Percentiles rank a stretch among this genome's conserved stretches.
Conservation (phyloP, 1,139 yeast genomes). For the Yamadazyma spencermartinsiae region DNA sequence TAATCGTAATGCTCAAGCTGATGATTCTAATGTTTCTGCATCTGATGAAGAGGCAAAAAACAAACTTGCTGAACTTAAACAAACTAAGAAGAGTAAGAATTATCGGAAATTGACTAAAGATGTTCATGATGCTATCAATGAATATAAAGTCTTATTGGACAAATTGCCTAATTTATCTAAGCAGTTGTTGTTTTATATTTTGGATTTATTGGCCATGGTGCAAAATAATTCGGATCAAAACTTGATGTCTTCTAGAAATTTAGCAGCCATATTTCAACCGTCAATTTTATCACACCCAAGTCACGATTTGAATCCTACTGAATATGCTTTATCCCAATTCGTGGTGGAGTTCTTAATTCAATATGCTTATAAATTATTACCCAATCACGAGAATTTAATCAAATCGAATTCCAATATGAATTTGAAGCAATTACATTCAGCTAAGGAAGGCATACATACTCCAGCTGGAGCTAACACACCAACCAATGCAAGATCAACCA, state of each 20-base stretch:
- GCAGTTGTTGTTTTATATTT: constrained; percentile 82
- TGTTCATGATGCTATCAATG: constrained; percentile 67
- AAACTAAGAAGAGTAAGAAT: constrained; percentile 30
- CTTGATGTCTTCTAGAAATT: constrained; percentile 88
- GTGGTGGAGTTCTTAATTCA: constrained; percentile 89
- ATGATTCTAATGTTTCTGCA: constrained; percentile 1
- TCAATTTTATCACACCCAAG: constrained; percentile 87
- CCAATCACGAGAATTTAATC: constrained; percentile 30
- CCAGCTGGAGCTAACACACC: constrained; percentile 7
- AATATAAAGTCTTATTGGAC: constrained; percentile 68
- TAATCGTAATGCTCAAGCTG: constrained; percentile 1
- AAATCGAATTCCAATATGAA: constrained; percentile 4
- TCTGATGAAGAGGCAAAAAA: constrained; percentile 6
- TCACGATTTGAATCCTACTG: constrained; percentile 90
- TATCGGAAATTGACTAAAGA: constrained; percentile 54
- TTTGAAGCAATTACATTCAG: not conserved
- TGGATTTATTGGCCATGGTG: constrained; percentile 85
- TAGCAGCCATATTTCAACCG: constrained; percentile 97
- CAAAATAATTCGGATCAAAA: constrained; percentile 76
- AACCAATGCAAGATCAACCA: constrained; percentile 9
- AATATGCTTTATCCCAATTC: constrained; percentile 81
- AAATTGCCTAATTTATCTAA: constrained; percentile 68
- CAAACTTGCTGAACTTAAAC: constrained; percentile 9
- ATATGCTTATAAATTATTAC: constrained; percentile 76
- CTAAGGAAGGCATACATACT: not conserved